Conservation (phyloP, 1,284 basidiomycete species). For the Ustilago curta region DNA sequence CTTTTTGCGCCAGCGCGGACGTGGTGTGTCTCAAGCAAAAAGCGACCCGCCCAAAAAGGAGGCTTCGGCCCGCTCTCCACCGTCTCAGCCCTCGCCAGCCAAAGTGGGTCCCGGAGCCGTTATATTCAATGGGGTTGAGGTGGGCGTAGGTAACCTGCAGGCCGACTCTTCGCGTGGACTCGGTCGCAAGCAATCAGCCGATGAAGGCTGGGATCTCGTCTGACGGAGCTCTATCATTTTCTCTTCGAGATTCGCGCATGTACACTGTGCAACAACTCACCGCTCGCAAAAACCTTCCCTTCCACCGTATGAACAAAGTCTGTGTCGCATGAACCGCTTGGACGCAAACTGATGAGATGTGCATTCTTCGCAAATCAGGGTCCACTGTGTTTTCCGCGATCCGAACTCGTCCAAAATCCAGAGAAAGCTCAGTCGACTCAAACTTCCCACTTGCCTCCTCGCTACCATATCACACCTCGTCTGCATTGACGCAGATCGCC, state of each 20-base stretch:
- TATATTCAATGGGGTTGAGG: constrained; percentile 52
- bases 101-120: constrained; percentile 43
- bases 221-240: neutral
- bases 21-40: constrained; percentile 29
- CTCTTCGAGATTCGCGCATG: neutral
- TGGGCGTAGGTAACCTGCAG: constrained; percentile 32
- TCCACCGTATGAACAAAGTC: too few species aligned
- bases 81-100: constrained; percentile 2
- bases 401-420: constrained; percentile 1
- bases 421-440: constrained; percentile 5
- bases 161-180: constrained; percentile 7
- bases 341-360: neutral
- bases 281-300: neutral
- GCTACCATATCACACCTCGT: neutral
- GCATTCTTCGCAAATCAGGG: constrained; percentile 2
- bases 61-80: neutral
- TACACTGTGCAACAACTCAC: neutral
- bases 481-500: neutral
- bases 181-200: constrained; percentile 20
- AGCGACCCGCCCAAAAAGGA: neutral
- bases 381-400: constrained; percentile 16
- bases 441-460: neutral
- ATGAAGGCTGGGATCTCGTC: constrained; percentile 41
- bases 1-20: constrained; percentile 43
- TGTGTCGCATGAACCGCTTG: neutral